These are phyloP conservation scores for Eucalyptus decipiens DNA, from an alignment of 345 rosid species.

Conservation along the genomic window DNA sequence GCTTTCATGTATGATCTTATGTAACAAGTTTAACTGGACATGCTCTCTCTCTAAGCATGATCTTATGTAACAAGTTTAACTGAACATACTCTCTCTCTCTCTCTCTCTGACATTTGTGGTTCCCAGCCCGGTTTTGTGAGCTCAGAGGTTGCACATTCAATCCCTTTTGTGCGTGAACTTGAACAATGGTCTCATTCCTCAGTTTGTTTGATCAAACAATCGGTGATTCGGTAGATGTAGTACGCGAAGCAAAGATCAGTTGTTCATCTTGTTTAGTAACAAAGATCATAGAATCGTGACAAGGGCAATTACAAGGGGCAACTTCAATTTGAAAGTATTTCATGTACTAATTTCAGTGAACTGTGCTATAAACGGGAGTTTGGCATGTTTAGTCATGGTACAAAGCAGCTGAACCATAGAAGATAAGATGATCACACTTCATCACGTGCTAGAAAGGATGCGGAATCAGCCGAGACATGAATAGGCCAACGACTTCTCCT, in stretches of 20 bases:
- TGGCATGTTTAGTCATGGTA: neutral
- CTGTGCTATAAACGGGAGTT: neutral
- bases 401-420: neutral
- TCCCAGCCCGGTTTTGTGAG: neutral
- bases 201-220: neutral
- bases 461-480: constrained; percentile 21
- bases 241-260: neutral
- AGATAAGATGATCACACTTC: neutral
- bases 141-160: neutral
- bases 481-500: constrained; percentile 59
- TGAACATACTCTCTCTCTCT: neutral
- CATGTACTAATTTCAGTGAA: neutral
- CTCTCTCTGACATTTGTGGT: neutral
- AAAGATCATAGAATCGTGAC: neutral
- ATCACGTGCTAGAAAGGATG: neutral
- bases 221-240: neutral
- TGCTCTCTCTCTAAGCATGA: neutral
- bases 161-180: neutral
- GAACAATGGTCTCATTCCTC: neutral
- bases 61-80: neutral
- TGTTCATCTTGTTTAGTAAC: neutral
- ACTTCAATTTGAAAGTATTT: neutral
- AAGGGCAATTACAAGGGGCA: neutral
- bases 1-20: neutral
- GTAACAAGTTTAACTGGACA: neutral